A percentile compares a stretch with the other conserved stretches of the same genome.
These are phyloP conservation scores for Inga oerstediana DNA, from an alignment of 306 rosid species.

Conservation along the genomic window DNA sequence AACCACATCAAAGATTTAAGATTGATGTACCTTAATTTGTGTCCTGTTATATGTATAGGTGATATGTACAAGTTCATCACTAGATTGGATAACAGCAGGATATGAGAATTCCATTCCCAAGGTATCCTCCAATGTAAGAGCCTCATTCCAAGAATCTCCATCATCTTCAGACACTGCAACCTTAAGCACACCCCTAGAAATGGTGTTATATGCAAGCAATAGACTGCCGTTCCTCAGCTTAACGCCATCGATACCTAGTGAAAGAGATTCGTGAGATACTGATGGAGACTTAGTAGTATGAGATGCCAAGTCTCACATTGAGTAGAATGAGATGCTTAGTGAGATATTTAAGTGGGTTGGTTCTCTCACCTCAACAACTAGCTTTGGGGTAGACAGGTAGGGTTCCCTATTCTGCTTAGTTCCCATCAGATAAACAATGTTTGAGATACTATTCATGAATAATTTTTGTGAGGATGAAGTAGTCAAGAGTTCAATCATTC, in stretches of 20 bases:
- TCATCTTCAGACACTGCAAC: conserved; percentile 77
- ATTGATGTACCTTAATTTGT: conserved; percentile 73
- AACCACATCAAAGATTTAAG: conserved; percentile 20
- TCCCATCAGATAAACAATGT: not conserved
- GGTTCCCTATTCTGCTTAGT: too few relatives aligned
- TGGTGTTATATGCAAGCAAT: conserved; percentile 70
- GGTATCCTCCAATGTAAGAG: conserved; percentile 70
- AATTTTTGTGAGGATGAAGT: not conserved
- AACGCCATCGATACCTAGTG: conserved; percentile 83
- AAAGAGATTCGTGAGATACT: not conserved
- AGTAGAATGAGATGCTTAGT: too few relatives aligned
- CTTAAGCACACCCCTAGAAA: conserved; percentile 81
- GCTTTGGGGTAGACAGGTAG: too few relatives aligned
- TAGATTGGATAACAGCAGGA: conserved; percentile 92
- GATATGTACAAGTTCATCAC: conserved; percentile 77
- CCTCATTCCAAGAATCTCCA: conserved; percentile 85
- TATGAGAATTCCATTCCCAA: conserved; percentile 85
- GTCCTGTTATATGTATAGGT: conserved; percentile 86
- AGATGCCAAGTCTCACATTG: too few relatives aligned
- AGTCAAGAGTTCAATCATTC: not conserved
- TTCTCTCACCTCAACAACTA: too few relatives aligned
- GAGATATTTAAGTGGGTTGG: too few relatives aligned
- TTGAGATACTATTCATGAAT: not conserved
- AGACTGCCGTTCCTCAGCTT: conserved; percentile 75
- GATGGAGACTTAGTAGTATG: too few relatives aligned